A percentile compares a stretch with the other conserved stretches of the same genome.
Evolutionary conservation across 345 rosid species (phyloP).

Genomic region (Salix suchowensis): DNA sequence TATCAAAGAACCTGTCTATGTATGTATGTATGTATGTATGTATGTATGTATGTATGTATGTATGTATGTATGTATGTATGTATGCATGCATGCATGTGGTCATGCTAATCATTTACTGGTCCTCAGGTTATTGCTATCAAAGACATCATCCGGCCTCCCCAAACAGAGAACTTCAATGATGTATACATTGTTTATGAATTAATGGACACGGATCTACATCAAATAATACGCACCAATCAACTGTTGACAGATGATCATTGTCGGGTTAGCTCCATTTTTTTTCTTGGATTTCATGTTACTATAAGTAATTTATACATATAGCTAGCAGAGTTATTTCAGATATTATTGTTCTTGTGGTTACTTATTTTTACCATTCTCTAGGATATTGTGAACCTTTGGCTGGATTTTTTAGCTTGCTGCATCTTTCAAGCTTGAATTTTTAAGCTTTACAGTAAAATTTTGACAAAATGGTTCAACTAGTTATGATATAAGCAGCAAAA

Average conservation of each 20-base stretch:
- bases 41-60: no score
- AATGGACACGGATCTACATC: constrained; percentile 96
- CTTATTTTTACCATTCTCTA: background rate
- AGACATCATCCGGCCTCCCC: constrained; percentile 91
- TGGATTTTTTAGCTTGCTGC: background rate
- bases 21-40: no score
- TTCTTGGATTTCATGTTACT: background rate
- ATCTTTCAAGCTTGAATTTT: background rate
- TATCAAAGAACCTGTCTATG: background rate
- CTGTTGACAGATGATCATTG: constrained; percentile 77
- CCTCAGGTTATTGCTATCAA: constrained; percentile 74
- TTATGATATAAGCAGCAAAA: background rate
- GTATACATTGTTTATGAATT: constrained; percentile 87
- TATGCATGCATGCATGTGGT: no score
- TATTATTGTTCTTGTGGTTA: background rate
- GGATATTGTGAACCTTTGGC: background rate
- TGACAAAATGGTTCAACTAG: background rate
- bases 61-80: no score
- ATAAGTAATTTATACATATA: background rate
- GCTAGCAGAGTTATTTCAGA: background rate
- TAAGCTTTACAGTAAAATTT: background rate
- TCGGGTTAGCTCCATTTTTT: constrained; percentile 43
- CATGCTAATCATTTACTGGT: constrained; percentile 1
- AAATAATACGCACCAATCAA: constrained; percentile 87
- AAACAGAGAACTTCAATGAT: constrained; percentile 84